phyloP scores from a whole-genome alignment of 129 eudicot genomes.

The Saussurea involucrata region DNA sequence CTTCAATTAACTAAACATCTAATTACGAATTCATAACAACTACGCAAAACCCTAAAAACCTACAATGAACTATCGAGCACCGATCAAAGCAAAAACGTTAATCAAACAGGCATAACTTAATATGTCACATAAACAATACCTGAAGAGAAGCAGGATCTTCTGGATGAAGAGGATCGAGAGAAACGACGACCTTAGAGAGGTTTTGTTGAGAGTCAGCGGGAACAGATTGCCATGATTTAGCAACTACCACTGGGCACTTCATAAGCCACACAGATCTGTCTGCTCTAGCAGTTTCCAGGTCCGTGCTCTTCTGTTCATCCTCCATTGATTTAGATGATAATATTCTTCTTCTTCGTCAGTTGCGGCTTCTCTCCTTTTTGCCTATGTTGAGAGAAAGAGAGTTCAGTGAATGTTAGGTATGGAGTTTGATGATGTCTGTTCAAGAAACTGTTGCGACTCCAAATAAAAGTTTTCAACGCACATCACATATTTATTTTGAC shows the following conservation, averaged over 20 bases:
- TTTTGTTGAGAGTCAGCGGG: conserved; percentile 52
- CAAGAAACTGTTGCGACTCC: not conserved
- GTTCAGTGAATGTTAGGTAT: too few species aligned
- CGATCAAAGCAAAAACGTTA: not conserved
- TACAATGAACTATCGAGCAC: not conserved
- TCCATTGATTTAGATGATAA: conserved; percentile 5
- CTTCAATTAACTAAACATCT: not conserved
- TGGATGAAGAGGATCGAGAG: conserved; percentile 65
- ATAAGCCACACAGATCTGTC: conserved; percentile 91
- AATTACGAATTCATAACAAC: not conserved
- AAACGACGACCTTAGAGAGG: conserved; percentile 75
- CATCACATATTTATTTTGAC: not conserved
- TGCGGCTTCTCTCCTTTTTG: not conserved
- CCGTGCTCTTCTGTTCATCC: conserved; percentile 10
- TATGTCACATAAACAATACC: conserved; percentile 21
- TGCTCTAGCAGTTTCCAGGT: conserved; percentile 51
- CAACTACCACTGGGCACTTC: conserved; percentile 83
- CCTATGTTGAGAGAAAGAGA: not conserved
- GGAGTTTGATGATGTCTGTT: not conserved
- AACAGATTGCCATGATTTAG: conserved; percentile 69
- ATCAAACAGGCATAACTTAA: not conserved
- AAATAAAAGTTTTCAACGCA: not conserved
- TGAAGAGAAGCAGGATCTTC: conserved; percentile 55
- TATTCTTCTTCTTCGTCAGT: not conserved
- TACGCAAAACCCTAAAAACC: not conserved